Evolutionary conservation across 306 rosid genomes (phyloP).

Genomic region (Alnus rubra): DNA sequence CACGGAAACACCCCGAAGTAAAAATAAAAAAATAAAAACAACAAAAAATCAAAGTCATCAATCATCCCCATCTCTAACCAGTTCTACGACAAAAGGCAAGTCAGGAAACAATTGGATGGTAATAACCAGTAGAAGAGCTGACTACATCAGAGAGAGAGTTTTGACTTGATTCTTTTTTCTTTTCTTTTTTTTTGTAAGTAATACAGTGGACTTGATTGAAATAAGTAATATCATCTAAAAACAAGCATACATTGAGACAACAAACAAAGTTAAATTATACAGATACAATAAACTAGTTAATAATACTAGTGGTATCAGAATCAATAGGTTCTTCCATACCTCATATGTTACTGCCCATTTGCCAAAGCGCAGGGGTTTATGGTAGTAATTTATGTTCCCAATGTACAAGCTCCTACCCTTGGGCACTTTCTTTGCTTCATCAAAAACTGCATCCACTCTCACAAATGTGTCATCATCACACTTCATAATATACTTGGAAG

Average conservation of each 20-base stretch:
- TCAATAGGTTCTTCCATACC: slow-evolving; percentile 45
- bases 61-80: neutral
- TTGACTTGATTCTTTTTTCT: no score
- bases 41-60: neutral
- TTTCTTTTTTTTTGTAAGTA: no score
- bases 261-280: neutral
- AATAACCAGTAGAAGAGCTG: no score
- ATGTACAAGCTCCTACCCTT: slow-evolving; percentile 62
- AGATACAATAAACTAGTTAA: neutral
- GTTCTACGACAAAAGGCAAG: neutral
- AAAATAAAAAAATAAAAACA: neutral
- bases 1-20: neutral
- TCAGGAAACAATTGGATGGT: neutral
- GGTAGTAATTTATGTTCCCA: slow-evolving; percentile 90
- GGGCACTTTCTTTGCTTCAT: slow-evolving; percentile 48
- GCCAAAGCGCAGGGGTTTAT: slow-evolving; percentile 85
- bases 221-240: neutral
- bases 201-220: neutral
- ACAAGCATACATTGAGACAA: neutral
- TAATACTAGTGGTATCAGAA: neutral
- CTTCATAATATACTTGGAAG: slow-evolving; percentile 85
- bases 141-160: neutral
- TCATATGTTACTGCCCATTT: slow-evolving; percentile 98
- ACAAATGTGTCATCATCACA: slow-evolving; percentile 98
- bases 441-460: slow-evolving; percentile 60